These are phyloP conservation scores for Alopecurus myosuroides DNA, from an alignment of 176 grass and related monocot species.

Conservation along the genomic window DNA sequence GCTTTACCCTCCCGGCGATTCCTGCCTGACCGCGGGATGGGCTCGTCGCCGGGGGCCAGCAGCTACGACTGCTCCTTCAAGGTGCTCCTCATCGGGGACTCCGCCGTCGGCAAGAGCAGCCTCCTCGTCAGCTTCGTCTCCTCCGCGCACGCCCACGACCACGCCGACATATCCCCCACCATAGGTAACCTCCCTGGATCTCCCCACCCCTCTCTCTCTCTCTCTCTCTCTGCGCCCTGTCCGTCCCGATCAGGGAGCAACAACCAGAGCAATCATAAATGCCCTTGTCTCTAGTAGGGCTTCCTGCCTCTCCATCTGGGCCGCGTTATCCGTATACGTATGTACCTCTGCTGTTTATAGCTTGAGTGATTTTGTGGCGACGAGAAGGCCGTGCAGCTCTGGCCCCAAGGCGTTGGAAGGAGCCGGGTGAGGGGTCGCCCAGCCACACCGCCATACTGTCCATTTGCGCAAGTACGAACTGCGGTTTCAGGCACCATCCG, in stretches of 20 bases:
- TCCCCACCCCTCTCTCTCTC: not conserved
- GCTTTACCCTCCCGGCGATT: not conserved
- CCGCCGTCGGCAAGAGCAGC: slow-evolving; percentile 94
- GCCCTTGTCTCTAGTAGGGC: not conserved
- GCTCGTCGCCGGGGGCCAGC: not conserved
- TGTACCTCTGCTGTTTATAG: too few species aligned
- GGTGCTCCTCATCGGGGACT: slow-evolving; percentile 90
- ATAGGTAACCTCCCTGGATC: slow-evolving; percentile 58
- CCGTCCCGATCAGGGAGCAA: not conserved
- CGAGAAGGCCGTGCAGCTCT: too few species aligned
- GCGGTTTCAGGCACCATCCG: not conserved
- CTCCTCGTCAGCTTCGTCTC: slow-evolving; percentile 88
- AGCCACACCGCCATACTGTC: not conserved
- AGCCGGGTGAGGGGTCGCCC: not conserved
- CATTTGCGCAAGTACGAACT: not conserved
- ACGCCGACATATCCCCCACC: slow-evolving; percentile 54
- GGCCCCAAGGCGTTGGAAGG: not conserved
- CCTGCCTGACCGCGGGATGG: too few species aligned
- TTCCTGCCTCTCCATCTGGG: too few species aligned
- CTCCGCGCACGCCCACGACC: slow-evolving; percentile 33
- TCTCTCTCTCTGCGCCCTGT: not conserved
- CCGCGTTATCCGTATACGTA: too few species aligned
- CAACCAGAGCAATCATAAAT: not conserved
- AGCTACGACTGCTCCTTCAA: slow-evolving; percentile 86
- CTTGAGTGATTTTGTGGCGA: too few species aligned